Percentiles rank a stretch among this genome's conserved stretches.
These are phyloP conservation scores for Esteya vermicola DNA, from an alignment of 2,329 filamentous ascomycete species.

Conservation along the genomic window DNA sequence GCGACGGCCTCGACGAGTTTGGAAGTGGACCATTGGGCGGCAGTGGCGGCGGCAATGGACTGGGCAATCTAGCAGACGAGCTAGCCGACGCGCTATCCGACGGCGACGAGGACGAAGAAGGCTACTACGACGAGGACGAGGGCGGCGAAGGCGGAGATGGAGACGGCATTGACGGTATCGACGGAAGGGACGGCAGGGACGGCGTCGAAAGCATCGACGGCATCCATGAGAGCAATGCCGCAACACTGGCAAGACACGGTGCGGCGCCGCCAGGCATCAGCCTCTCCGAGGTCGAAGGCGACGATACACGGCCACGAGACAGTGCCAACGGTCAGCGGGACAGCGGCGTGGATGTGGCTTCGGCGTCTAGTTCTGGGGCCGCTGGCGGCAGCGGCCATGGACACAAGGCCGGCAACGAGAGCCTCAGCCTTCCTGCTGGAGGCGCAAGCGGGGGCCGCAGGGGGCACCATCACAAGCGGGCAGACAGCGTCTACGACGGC, in stretches of 20 bases:
- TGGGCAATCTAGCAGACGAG: conserved; percentile 71
- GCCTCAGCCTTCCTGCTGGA: conserved; percentile 29
- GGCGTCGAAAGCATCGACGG: too few species aligned
- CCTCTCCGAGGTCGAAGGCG: conserved; percentile 13
- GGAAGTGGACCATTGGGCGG: conserved; percentile 4
- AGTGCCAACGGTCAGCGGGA: conserved; percentile 15
- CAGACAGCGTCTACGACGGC: conserved; percentile 51
- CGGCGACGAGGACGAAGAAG: conserved; percentile 42
- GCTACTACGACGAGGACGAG: conserved; percentile 29
- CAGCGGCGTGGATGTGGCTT: conserved; percentile 26
- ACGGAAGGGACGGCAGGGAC: too few species aligned
- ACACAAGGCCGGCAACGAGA: conserved; percentile 18
- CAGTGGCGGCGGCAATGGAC: conserved; percentile 21
- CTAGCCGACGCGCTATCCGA: conserved; percentile 59
- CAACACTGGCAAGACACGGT: not conserved
- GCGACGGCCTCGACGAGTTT: conserved; percentile 22
- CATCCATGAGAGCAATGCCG: too few species aligned
- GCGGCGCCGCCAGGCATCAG: conserved; percentile 20
- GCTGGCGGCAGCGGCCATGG: not conserved
- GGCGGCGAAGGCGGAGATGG: conserved; percentile 25
- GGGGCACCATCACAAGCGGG: conserved; percentile 28
- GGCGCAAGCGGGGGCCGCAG: conserved; percentile 12
- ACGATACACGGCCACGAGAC: conserved; percentile 12
- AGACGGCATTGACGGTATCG: too few species aligned
- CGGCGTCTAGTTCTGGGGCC: conserved; percentile 4